Evolutionary conservation across 2,329 filamentous ascomycete species (phyloP).

Genomic region (Botrytis hyacinthi): DNA sequence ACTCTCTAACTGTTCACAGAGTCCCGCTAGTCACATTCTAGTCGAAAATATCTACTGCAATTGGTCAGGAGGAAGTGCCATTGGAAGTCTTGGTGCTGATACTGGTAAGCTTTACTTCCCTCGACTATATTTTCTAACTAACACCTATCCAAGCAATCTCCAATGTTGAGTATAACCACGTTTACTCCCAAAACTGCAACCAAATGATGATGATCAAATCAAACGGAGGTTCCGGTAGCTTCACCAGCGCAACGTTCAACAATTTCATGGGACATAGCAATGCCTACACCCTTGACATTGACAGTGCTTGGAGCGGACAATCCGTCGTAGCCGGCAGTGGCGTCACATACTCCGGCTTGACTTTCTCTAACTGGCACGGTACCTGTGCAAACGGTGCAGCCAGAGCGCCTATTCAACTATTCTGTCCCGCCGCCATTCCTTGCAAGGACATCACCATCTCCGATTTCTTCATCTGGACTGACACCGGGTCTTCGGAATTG

Average conservation of each 20-base stretch:
- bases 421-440: constrained; percentile 50
- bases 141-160: constrained; percentile 43
- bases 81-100: constrained; percentile 52
- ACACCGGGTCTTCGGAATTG: constrained; percentile 42
- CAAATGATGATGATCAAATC: constrained; percentile 64
- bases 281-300: constrained; percentile 56
- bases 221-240: constrained; percentile 54
- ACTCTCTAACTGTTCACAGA: constrained; percentile 33
- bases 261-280: constrained; percentile 61
- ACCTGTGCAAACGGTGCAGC: constrained; percentile 43
- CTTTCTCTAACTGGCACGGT: constrained; percentile 56
- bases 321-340: constrained; percentile 46
- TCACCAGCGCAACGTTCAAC: constrained; percentile 50
- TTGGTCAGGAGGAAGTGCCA: constrained; percentile 57
- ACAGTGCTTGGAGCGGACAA: constrained; percentile 53
- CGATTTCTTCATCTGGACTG: constrained; percentile 54
- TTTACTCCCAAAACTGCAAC: constrained; percentile 58
- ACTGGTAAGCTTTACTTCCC: constrained; percentile 34
- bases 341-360: constrained; percentile 51
- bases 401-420: constrained; percentile 53
- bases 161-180: constrained; percentile 53
- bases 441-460: constrained; percentile 52
- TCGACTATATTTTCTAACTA: neutral
- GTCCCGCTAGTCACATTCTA: constrained; percentile 56
- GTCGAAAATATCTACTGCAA: constrained; percentile 62